phyloP scores from a whole-genome alignment of 192 early-diverging fungal species.

The Geranomyces variabilis region DNA sequence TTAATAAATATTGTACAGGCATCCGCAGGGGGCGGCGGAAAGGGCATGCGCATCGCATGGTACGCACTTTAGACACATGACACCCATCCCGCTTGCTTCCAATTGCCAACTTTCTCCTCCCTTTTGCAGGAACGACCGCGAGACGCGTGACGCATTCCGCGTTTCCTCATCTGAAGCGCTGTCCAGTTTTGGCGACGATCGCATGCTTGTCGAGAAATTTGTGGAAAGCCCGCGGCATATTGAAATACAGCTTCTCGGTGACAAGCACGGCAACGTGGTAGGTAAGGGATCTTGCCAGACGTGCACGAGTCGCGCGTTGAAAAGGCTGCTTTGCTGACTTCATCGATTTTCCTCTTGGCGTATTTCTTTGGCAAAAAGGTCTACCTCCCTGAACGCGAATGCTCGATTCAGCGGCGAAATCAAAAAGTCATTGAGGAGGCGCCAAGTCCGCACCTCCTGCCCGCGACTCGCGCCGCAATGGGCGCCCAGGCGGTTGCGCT shows the following conservation, averaged over 20 bases:
- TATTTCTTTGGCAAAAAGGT: no score
- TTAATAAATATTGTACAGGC: neutral
- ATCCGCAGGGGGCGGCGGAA: slow-evolving; percentile 4
- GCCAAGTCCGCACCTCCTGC: slow-evolving; percentile 56
- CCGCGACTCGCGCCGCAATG: slow-evolving; percentile 48
- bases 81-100: no score
- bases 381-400: slow-evolving; percentile 95
- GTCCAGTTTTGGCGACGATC: slow-evolving; percentile 89
- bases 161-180: slow-evolving; percentile 89
- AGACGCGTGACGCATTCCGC: slow-evolving; percentile 77
- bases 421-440: slow-evolving; percentile 98
- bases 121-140: slow-evolving; percentile 60
- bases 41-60: slow-evolving; percentile 86
- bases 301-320: no score
- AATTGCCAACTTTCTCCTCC: slow-evolving; percentile 20
- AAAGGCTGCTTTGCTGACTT: neutral
- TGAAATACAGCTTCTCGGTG: slow-evolving; percentile 96
- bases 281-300: neutral
- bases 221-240: slow-evolving; percentile 85
- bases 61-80: no score
- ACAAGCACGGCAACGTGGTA: slow-evolving; percentile 79
- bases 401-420: slow-evolving; percentile 91
- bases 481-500: slow-evolving; percentile 65
- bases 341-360: no score
- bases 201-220: slow-evolving; percentile 92